Evolutionary conservation across 1,284 basidiomycete genomes (phyloP).

Genomic region (Naganishia liquefaciens): DNA sequence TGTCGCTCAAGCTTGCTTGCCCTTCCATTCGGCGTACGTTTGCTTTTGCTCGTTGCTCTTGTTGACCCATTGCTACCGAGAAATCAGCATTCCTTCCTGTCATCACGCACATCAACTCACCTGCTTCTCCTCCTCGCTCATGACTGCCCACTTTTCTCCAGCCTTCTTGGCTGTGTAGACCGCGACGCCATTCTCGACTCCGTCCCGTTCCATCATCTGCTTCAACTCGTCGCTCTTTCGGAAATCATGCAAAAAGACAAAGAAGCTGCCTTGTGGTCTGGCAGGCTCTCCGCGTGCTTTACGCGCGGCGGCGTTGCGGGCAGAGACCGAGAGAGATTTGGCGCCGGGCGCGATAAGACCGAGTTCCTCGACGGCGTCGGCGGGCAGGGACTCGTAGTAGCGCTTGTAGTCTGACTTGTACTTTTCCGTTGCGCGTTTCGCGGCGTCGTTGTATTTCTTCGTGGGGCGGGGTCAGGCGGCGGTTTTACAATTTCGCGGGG

Average conservation of each 20-base stretch:
- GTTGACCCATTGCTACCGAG: slow-evolving; percentile 12
- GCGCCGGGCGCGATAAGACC: slow-evolving; percentile 10
- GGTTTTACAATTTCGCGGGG: background rate
- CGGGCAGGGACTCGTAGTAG: slow-evolving; percentile 32
- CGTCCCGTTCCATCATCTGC: slow-evolving; percentile 21
- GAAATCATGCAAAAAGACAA: slow-evolving; percentile 31
- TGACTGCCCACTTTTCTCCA: slow-evolving; percentile 31
- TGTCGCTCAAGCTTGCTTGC: background rate
- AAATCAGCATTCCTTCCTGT: background rate
- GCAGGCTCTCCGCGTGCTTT: slow-evolving; percentile 28
- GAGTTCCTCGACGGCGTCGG: slow-evolving; percentile 5
- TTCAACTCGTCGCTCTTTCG: slow-evolving; percentile 29
- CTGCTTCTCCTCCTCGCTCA: slow-evolving; percentile 34
- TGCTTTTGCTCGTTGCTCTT: slow-evolving; percentile 1
- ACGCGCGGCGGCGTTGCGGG: slow-evolving; percentile 9
- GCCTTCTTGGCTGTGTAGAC: slow-evolving; percentile 30
- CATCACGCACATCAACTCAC: slow-evolving; percentile 7
- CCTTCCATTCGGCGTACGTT: slow-evolving; percentile 24
- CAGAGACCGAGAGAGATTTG: slow-evolving; percentile 8
- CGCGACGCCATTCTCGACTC: slow-evolving; percentile 4
- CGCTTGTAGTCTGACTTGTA: slow-evolving; percentile 30
- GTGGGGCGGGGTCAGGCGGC: background rate
- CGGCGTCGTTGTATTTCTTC: slow-evolving; percentile 31
- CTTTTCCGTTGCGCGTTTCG: slow-evolving; percentile 20
- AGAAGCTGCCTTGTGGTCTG: slow-evolving; percentile 23